A percentile compares a stretch with the other conserved stretches of the same genome.
Conservation (phyloP, 495 filamentous ascomycete genomes). For the Trypethelium eluteriae region DNA sequence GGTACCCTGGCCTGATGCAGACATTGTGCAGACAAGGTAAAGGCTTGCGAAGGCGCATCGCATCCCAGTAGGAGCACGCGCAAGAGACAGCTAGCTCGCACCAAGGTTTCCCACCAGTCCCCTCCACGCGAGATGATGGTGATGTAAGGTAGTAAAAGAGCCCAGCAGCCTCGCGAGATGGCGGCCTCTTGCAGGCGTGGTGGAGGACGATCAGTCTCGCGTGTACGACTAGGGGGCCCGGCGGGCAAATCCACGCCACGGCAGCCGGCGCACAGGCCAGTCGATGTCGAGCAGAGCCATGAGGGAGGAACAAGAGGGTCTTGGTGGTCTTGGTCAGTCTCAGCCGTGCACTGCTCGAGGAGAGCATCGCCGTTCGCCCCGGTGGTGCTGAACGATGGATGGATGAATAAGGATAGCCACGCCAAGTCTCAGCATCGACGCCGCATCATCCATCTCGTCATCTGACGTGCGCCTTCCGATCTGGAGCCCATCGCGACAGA, state of each 20-base stretch:
- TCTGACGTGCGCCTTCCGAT: too few species aligned
- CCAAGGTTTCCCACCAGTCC: too few species aligned
- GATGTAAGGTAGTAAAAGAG: background rate
- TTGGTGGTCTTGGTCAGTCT: background rate
- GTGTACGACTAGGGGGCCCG: constrained; percentile 3
- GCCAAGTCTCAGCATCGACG: too few species aligned
- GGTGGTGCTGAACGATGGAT: too few species aligned
- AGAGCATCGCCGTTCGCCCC: too few species aligned
- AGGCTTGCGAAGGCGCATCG: constrained; percentile 3
- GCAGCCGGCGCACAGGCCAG: background rate
- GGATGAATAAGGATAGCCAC: too few species aligned
- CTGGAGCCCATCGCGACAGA: too few species aligned
- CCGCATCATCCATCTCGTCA: too few species aligned
- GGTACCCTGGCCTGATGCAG: too few species aligned
- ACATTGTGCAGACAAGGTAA: background rate
- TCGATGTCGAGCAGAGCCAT: background rate
- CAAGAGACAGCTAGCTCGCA: background rate
- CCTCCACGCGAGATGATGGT: background rate
- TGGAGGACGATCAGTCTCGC: constrained; percentile 10
- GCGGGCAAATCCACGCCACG: too few species aligned
- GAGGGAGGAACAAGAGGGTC: background rate
- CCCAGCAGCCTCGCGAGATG: background rate
- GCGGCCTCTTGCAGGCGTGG: background rate
- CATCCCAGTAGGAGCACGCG: background rate
- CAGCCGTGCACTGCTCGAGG: background rate